Evolutionary conservation across 2,329 filamentous ascomycete species (phyloP), one percentile per base, ranked within the genome.

Genomic region (Fusarium sp.): DNA sequence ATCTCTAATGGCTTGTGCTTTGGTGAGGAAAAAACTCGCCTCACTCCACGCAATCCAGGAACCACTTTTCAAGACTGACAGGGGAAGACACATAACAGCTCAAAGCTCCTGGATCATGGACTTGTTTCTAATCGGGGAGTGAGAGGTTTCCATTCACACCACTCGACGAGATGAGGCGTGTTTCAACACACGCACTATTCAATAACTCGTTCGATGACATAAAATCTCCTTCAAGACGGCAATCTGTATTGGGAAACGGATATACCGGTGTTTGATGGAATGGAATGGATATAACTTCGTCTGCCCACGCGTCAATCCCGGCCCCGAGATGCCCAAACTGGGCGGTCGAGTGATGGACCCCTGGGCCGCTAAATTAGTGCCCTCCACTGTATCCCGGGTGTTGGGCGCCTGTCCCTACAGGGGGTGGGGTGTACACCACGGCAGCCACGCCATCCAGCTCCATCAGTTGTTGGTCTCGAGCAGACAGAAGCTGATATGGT

Each of bases 41-140:
- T 62, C 47, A 63, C 47, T 63, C 47, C 60, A 62, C 60, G 60
- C 60, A 62, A 62, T 47, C 60, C 31, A 57, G 34, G 47, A 40
- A 47, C 38, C 38, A 45, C 38, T 54, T 31, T 54, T 54, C 47
- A 31, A 54, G 27, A n/a, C 27, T 52, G 47, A 54, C 47, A 54
- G 27, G 47, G 47, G 47, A 52, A 52, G 27, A 50, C 9, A 52
- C 8, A 50, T 9, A 27, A 7, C 47, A 52, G 47, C 47, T 52
- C 47, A 31, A 54, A 54, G 47, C 47, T 54, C 27, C 47, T 54
- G 27, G 47, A 4, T 20, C 10, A 31, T 52, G 47, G 47, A 16
- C 20, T 31, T 54, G 27, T 54, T 29, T 31, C 10, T 20, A 6
- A 10, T 54, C 47, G 47, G 47, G 47, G 47, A 31, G 47, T 31